Conservation (phyloP, 331 rosid species). For the Rhamnella rubrinervis region DNA sequence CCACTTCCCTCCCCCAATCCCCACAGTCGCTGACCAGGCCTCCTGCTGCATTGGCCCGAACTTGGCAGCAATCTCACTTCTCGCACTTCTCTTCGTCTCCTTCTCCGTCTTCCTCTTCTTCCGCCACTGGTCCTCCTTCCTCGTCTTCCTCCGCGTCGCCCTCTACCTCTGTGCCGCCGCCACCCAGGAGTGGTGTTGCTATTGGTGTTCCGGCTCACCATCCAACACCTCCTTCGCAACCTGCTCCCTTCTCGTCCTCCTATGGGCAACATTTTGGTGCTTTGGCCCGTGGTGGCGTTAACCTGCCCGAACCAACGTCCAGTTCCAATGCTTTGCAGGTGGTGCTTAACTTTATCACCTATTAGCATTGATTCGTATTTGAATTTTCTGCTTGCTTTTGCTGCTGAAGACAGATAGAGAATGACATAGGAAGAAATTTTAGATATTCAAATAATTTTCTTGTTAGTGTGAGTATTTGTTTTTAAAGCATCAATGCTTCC, state of each 20-base stretch:
- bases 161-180: slow-evolving; percentile 33
- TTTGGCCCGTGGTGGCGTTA: slow-evolving; percentile 57
- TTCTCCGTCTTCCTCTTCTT: slow-evolving; percentile 38
- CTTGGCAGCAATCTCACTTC: slow-evolving; percentile 48
- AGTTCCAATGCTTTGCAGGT: slow-evolving; percentile 66
- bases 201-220: slow-evolving; percentile 79
- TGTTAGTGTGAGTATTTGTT: not conserved
- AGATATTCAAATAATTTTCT: no score
- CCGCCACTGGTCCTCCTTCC: slow-evolving; percentile 32
- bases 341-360: no score
- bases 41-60: slow-evolving; percentile 46
- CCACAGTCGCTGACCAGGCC: slow-evolving; percentile 46
- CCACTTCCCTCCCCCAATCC: slow-evolving; percentile 21
- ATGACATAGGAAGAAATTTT: no score
- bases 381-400: not conserved
- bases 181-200: slow-evolving; percentile 66
- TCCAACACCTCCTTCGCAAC: slow-evolving; percentile 52
- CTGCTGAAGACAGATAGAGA: not conserved
- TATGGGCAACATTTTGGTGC: slow-evolving; percentile 82
- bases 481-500: no score
- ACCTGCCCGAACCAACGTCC: slow-evolving; percentile 44
- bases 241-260: slow-evolving; percentile 59
- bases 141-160: slow-evolving; percentile 36
- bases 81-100: slow-evolving; percentile 46
- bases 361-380: no score